phyloP scores from a whole-genome alignment of 2,329 filamentous ascomycete species.

The Pseudocercospora vitis region DNA sequence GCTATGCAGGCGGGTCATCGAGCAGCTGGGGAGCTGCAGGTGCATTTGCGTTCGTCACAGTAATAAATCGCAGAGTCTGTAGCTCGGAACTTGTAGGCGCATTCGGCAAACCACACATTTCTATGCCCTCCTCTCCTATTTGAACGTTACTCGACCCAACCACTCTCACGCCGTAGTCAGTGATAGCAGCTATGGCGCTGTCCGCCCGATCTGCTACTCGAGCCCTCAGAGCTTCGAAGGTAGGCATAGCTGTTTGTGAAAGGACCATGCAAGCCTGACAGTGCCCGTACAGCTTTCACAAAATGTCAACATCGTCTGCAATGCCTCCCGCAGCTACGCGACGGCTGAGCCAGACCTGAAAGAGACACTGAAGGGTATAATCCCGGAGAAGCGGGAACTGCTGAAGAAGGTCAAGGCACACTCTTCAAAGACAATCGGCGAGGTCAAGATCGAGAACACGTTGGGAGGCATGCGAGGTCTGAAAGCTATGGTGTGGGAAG shows the following conservation, averaged over 20 bases:
- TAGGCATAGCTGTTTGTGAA: constrained; percentile 42
- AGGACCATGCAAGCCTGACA: neutral
- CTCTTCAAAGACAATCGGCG: constrained; percentile 77
- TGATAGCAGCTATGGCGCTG: constrained; percentile 57
- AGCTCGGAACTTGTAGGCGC: constrained; percentile 2
- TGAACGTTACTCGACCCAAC: no score
- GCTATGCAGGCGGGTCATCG: neutral
- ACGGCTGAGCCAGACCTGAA: constrained; percentile 86
- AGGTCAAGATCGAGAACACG: constrained; percentile 90
- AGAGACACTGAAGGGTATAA: constrained; percentile 74
- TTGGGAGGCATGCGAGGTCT: constrained; percentile 93
- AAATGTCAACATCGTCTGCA: constrained; percentile 24
- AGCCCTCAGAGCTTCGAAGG: constrained; percentile 65
- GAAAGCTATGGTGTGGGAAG: constrained; percentile 99
- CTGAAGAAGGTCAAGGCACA: constrained; percentile 91
- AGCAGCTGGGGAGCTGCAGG: neutral
- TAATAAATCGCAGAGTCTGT: neutral
- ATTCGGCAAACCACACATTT: neutral
- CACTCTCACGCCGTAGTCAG: neutral
- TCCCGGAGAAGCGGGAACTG: constrained; percentile 90
- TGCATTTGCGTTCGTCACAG: neutral
- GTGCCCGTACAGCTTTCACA: constrained; percentile 29
- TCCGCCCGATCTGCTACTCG: constrained; percentile 62
- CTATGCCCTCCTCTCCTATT: constrained; percentile 1
- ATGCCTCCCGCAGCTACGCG: constrained; percentile 60